These are phyloP conservation scores for Wallacemonas sp. DNA, from an alignment of 208 protist species.

Conservation along the genomic window DNA sequence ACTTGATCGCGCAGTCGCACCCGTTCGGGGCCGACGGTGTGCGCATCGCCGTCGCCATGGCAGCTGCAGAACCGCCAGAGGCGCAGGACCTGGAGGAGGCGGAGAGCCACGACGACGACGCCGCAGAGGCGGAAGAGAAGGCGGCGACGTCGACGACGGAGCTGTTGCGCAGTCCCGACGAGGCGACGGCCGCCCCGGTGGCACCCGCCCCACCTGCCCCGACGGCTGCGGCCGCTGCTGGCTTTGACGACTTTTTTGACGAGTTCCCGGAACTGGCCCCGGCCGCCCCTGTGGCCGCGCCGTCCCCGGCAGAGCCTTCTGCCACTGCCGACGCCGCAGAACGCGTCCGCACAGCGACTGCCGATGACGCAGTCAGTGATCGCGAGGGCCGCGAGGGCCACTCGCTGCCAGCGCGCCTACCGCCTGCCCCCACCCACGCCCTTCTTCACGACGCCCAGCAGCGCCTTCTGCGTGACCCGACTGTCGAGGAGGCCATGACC, in stretches of 20 bases:
- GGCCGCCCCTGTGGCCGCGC: neutral
- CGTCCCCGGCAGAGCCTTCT: neutral
- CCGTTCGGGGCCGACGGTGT: conserved; percentile 35
- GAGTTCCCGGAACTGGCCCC: conserved; percentile 7
- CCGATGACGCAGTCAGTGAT: too few relatives aligned
- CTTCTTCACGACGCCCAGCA: conserved; percentile 7
- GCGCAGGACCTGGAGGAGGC: conserved; percentile 3
- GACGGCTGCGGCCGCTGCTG: neutral
- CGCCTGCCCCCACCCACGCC: too few relatives aligned
- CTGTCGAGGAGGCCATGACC: conserved; percentile 22
- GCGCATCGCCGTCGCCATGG: conserved; percentile 7
- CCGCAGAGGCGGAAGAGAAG: conserved; percentile 6
- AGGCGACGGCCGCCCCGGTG: too few relatives aligned
- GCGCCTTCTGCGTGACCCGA: conserved; percentile 2
- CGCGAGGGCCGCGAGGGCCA: too few relatives aligned
- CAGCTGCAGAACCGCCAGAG: conserved; percentile 7
- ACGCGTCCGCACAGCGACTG: neutral
- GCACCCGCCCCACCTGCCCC: neutral
- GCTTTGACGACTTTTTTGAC: conserved; percentile 15
- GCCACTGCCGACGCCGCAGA: neutral
- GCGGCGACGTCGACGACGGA: too few relatives aligned
- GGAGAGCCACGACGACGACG: neutral
- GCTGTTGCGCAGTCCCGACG: too few relatives aligned
- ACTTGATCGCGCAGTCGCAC: conserved; percentile 28
- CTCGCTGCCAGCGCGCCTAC: too few relatives aligned